Conservation (phyloP, 768 basidiomycete genomes). For the Auriscalpium microsporum region DNA sequence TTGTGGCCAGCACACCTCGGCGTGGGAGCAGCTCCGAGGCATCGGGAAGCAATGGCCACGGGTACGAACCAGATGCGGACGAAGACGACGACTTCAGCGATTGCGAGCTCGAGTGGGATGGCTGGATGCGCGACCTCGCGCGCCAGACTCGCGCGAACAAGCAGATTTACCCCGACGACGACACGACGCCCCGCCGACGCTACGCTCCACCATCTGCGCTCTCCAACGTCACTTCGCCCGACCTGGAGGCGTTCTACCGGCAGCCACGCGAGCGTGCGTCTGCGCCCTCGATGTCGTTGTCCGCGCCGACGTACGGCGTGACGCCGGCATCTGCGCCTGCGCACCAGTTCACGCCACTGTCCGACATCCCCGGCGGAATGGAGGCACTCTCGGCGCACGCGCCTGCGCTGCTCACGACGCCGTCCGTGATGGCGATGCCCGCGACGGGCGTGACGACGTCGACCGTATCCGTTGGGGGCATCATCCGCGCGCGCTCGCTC, state of each 20-base stretch:
- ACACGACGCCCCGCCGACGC: not conserved
- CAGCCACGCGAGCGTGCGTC: not conserved
- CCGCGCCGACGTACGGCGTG: not conserved
- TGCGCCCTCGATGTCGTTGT: not conserved
- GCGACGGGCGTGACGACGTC: slow-evolving; percentile 14
- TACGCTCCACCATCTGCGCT: not conserved
- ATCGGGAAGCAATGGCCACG: not conserved
- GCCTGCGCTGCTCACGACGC: slow-evolving; percentile 12
- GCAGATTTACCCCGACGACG: not conserved
- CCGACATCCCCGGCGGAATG: not conserved
- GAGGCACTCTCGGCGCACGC: slow-evolving; percentile 7
- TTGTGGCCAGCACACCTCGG: not conserved
- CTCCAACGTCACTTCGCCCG: not conserved
- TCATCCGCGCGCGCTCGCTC: slow-evolving; percentile 14
- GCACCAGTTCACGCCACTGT: not conserved
- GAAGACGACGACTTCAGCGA: slow-evolving; percentile 7
- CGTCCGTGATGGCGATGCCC: slow-evolving; percentile 10
- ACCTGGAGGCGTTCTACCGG: too few relatives aligned
- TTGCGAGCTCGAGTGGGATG: slow-evolving; percentile 20
- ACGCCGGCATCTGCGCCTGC: not conserved
- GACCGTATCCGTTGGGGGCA: slow-evolving; percentile 11
- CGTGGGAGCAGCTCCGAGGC: not conserved
- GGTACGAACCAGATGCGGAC: not conserved
- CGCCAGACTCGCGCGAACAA: slow-evolving; percentile 8
- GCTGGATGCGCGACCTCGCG: slow-evolving; percentile 16